Conservation (phyloP, 2,329 filamentous ascomycete genomes). For the Colletotrichum theobromicola region DNA sequence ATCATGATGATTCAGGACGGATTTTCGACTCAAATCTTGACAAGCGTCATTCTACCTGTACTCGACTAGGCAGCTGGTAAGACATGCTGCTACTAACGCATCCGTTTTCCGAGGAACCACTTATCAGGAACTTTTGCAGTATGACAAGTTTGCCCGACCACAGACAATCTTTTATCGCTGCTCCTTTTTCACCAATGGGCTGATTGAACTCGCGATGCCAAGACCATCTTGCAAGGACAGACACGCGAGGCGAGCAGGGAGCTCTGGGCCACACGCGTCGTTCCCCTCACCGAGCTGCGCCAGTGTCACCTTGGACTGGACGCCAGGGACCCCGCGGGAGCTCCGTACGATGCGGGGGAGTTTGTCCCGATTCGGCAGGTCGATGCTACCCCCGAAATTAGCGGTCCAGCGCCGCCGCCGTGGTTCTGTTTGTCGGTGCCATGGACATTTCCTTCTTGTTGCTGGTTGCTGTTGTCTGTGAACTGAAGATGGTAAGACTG, state of each 20-base stretch:
- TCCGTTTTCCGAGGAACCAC: not conserved
- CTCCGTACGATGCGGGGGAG: not conserved
- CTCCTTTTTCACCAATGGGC: not conserved
- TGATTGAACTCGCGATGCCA: not conserved
- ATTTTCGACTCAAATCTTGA: not conserved
- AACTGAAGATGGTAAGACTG: rapidly evolving
- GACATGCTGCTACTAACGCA: not conserved
- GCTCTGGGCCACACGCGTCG: not conserved
- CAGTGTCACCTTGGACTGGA: not conserved
- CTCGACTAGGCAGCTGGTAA: not conserved
- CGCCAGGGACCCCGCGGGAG: not conserved
- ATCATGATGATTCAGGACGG: not conserved
- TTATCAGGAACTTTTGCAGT: not conserved
- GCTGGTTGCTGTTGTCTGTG: not conserved
- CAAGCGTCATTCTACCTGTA: not conserved
- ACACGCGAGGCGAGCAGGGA: not conserved
- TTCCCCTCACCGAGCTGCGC: not conserved
- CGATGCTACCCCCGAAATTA: not conserved
- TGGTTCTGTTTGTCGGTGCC: not conserved
- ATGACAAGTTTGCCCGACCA: not conserved
- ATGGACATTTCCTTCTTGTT: not conserved
- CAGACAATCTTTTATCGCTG: not conserved
- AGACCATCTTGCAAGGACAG: not conserved
- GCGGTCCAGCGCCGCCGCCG: not conserved
- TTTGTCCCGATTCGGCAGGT: not conserved